Evolutionary conservation across 352 stramenopile genomes (phyloP), one percentile per base, ranked within the genome.

Genomic region (Albugo candida): DNA sequence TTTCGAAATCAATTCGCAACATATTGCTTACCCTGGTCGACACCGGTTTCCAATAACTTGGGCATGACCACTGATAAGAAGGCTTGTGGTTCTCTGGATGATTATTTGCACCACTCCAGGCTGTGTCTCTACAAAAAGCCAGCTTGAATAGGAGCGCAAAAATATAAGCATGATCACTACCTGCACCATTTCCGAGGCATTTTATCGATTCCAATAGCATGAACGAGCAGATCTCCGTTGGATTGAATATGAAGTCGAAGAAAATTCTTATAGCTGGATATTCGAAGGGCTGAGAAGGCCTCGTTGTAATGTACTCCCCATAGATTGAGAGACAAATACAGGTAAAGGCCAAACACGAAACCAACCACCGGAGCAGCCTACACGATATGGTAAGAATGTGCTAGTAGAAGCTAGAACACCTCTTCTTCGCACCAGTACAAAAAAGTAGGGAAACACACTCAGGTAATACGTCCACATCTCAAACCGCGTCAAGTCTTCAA

Each of bases 211-310:
- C 78, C 81, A 24, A 72, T 0, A 93, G 71, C 0, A 67, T 70
- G 52, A 88, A 88, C 54, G 49, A 92, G 71, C 14, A 92, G 61
- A 44, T 86, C 71, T 34, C 81, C 81, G 20, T 81, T 62, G 36
- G 65, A 63, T 49, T 74, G 61, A 42, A 91, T 75, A 49, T 83
- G 78, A 11, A 93, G 56, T 1, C 79, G 76, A 48, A 91, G 44
- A 43, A 93, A 88, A 56, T 86, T 88, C 59, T 93, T 93, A 72
- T 88, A 93, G 52, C 78, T 89, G 16, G 75, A 69, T 43, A 89
- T 87, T 31, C 79, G 78, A 45, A 93, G 61, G 18, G 81, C 76
- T 19, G 75, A 89, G 41, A 93, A 93, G 11, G 81, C 78, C 48
- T 93, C 81, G 56, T 93, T 92, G 68, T 89, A 93, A 61, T 93